phyloP scores from a whole-genome alignment of 768 basidiomycete genomes.

The Psilocybe azurescens region DNA sequence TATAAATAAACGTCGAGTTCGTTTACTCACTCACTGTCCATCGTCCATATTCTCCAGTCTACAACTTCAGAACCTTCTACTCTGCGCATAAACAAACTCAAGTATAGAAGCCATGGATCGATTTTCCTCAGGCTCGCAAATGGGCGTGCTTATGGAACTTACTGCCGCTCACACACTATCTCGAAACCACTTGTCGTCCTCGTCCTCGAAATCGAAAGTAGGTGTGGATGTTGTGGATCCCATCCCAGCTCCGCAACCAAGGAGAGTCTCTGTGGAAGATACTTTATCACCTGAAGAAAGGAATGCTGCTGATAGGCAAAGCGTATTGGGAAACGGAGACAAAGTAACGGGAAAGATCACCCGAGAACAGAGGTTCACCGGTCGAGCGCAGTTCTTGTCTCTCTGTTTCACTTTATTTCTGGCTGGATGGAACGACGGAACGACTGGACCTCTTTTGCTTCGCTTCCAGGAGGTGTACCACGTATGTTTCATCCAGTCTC shows the following conservation, averaged over 20 bases:
- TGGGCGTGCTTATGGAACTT: neutral
- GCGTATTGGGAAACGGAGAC: neutral
- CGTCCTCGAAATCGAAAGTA: neutral
- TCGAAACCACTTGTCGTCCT: neutral
- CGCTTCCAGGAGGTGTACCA: slow-evolving; percentile 64
- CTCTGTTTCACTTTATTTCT: slow-evolving; percentile 64
- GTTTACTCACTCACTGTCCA: too few relatives aligned
- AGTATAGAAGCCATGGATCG: neutral
- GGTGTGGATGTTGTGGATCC: neutral
- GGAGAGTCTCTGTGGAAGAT: neutral
- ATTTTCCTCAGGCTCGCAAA: neutral
- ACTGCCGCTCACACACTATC: neutral
- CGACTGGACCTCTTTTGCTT: slow-evolving; percentile 76
- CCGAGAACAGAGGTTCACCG: slow-evolving; percentile 23
- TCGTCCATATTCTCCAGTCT: too few relatives aligned
- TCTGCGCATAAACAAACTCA: too few relatives aligned
- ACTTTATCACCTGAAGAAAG: neutral
- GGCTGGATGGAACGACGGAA: slow-evolving; percentile 81
- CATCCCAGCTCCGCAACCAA: neutral
- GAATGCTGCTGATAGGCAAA: neutral
- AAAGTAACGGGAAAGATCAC: neutral
- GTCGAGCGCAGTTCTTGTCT: slow-evolving; percentile 53
- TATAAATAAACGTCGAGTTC: too few relatives aligned
- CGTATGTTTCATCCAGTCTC: slow-evolving; percentile 35
- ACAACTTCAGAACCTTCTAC: too few relatives aligned